These are phyloP conservation scores for Hagleromyces aurorensis DNA, from an alignment of 805 yeast genomes.

Conservation along the genomic window DNA sequence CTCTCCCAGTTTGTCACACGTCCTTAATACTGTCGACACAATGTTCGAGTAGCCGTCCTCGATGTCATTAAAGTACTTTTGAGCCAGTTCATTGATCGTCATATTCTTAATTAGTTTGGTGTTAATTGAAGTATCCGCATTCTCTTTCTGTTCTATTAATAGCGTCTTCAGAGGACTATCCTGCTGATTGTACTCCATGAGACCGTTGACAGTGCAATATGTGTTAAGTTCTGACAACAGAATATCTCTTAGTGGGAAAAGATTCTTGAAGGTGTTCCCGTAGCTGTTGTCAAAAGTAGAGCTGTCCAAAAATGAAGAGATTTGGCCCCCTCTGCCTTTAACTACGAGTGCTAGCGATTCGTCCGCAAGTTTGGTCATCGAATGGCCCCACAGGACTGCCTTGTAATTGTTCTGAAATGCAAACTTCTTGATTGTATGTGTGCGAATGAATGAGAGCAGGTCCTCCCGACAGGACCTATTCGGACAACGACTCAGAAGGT, in stretches of 20 bases:
- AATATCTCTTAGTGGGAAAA: conserved; percentile 72
- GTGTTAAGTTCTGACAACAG: conserved; percentile 58
- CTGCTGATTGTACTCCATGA: conserved; percentile 15
- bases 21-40: conserved; percentile 85
- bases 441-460: conserved; percentile 39
- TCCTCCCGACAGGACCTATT: conserved; percentile 63
- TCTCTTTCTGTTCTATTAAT: conserved; percentile 32
- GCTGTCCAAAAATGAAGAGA: conserved; percentile 46
- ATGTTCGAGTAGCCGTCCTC: conserved; percentile 81
- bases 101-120: conserved; percentile 44
- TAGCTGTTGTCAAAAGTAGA: conserved; percentile 28
- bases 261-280: conserved; percentile 34
- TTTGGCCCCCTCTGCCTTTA: conserved; percentile 74
- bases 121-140: conserved; percentile 9
- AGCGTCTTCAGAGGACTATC: conserved; percentile 12
- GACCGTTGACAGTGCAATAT: conserved; percentile 34
- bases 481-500: conserved; percentile 24
- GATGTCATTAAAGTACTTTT: conserved; percentile 60
- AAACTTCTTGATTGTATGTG: conserved; percentile 38
- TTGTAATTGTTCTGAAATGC: conserved; percentile 41
- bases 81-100: conserved; percentile 74
- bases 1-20: conserved; percentile 66
- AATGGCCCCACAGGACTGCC: conserved; percentile 63
- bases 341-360: conserved; percentile 72
- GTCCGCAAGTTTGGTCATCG: conserved; percentile 79